Evolutionary conservation across 1,284 basidiomycete genomes (phyloP), one percentile per base, ranked within the genome.

Genomic region (Puccinia triticina): DNA sequence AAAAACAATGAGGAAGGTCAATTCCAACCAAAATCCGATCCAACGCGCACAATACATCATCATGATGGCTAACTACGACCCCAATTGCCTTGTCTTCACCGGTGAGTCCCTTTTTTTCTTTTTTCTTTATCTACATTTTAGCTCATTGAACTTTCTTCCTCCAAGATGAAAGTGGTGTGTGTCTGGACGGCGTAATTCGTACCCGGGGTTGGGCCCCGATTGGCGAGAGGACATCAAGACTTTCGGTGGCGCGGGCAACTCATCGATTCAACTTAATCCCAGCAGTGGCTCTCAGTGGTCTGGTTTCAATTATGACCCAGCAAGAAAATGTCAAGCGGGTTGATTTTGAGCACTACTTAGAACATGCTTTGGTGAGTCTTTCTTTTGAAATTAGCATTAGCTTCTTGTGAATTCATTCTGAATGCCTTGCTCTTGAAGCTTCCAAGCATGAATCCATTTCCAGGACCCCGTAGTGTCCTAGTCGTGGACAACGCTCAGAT

Each of bases 401-500:
- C 5, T 59, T 59, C 23, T 23, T n/a, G 8, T 29, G 21, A 59
- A 21, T n/a, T 59, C 55, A 8, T 59, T 7, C 29, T 59, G 21
- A n/a, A 21, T 59, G 10, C 23, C 21, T n/a, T 59, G 29, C 29
- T 21, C 55, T 59, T 59, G 1, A 1, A 71, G 67, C 14, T 71
- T 32, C 67, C 67, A 1, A 16, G 23, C 1, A 71, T 71, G 67
- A 37, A 71, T 14, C 67, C 67, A 2, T 71, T 43, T 40, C 67
- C 67, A 14, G n/a, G 23, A 4, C 18, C 23, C 12, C 29, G 40
- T 16, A 43, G 37, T 37, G 67, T 71, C 26, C 46, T 71, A 4
- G 67, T 71, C 11, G 40, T 71, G 67, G 67, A 43, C 67, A 71
- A 71, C 32, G 23, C 67, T 4, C 67, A 37, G 40, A 71, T 71